These are phyloP conservation scores for Truncatella angustata DNA, from an alignment of 2,329 filamentous ascomycete genomes.

Conservation along the genomic window DNA sequence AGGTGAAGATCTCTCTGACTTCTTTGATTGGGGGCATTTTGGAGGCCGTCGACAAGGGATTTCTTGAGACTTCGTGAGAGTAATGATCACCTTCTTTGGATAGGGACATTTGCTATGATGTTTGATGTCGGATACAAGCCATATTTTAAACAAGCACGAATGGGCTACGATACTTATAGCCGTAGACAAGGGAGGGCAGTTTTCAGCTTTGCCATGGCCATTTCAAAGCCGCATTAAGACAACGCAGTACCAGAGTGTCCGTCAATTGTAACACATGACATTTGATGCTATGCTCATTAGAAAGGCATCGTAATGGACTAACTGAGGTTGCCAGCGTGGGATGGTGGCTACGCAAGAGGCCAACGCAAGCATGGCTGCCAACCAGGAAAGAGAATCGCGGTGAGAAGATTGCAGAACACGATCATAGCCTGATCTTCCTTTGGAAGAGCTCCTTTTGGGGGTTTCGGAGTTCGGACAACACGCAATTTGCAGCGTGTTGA, in stretches of 20 bases:
- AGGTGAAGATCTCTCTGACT: conserved; percentile 10
- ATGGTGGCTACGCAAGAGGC: neutral
- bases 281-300: neutral
- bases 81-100: neutral
- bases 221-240: too few relatives aligned
- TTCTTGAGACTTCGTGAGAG: neutral
- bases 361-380: too few relatives aligned
- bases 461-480: too few relatives aligned
- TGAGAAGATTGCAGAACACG: too few relatives aligned
- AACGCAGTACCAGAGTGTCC: neutral
- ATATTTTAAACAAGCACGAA: neutral
- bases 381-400: too few relatives aligned
- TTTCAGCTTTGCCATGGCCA: too few relatives aligned
- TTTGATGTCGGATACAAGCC: neutral
- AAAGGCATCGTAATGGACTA: neutral
- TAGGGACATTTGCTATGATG: neutral
- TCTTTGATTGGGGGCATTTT: conserved; percentile 10
- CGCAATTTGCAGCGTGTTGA: too few relatives aligned
- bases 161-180: neutral
- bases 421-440: too few relatives aligned
- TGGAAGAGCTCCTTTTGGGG: too few relatives aligned
- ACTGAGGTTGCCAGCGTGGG: neutral
- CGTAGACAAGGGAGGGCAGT: too few relatives aligned
- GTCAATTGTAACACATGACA: neutral
- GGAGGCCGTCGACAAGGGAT: neutral